A percentile compares a stretch with the other conserved stretches of the same genome.
phyloP scores from a whole-genome alignment of 306 rosid species.

The Cercis canadensis region DNA sequence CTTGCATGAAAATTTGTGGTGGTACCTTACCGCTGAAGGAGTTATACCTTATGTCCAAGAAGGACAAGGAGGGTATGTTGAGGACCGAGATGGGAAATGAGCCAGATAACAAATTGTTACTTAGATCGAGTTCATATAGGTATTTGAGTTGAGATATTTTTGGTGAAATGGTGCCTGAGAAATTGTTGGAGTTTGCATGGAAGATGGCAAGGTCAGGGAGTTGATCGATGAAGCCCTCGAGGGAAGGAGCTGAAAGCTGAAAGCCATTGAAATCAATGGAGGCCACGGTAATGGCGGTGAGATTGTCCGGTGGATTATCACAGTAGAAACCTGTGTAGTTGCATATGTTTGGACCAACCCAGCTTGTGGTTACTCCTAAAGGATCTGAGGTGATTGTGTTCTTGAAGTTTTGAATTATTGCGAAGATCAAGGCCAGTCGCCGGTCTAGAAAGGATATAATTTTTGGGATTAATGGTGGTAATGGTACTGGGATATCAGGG shows the following conservation, averaged over 20 bases:
- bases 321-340: constrained; percentile 83
- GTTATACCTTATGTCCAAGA: constrained; percentile 77
- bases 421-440: constrained; percentile 60
- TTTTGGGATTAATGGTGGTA: constrained; percentile 40
- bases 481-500: constrained; percentile 12
- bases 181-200: constrained; percentile 83
- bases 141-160: constrained; percentile 57
- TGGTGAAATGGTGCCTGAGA: constrained; percentile 65
- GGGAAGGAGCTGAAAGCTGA: constrained; percentile 57
- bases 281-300: constrained; percentile 68
- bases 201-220: constrained; percentile 79
- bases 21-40: constrained; percentile 70
- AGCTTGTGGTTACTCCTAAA: constrained; percentile 60
- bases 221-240: constrained; percentile 79
- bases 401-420: constrained; percentile 79
- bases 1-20: constrained; percentile 59
- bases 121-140: constrained; percentile 75
- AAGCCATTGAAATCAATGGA: constrained; percentile 84
- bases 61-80: constrained; percentile 50
- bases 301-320: constrained; percentile 67
- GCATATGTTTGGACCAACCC: constrained; percentile 82
- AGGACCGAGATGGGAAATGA: constrained; percentile 64
- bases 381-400: constrained; percentile 81
- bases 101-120: constrained; percentile 78
- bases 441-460: constrained; percentile 57